A percentile compares a stretch with the other conserved stretches of the same genome.
phyloP scores from a whole-genome alignment of 345 rosid species.

The Eucalyptus rudis region DNA sequence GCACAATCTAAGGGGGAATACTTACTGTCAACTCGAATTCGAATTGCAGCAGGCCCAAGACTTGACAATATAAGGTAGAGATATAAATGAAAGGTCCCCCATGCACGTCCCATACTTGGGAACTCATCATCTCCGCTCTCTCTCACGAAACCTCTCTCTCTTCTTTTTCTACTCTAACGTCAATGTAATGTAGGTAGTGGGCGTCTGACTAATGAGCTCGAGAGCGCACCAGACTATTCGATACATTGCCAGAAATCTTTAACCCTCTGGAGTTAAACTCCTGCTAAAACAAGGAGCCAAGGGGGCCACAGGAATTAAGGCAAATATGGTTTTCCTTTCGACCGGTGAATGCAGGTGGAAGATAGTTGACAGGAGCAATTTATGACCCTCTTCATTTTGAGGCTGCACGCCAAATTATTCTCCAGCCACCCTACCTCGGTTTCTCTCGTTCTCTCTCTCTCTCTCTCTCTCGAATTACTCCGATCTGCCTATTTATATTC shows the following conservation, averaged over 20 bases:
- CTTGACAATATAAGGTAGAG: neutral
- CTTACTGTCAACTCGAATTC: neutral
- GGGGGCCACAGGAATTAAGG: constrained; percentile 75
- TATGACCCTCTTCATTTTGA: neutral
- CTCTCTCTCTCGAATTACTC: constrained; percentile 8
- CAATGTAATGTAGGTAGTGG: neutral
- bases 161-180: neutral
- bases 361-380: constrained; percentile 9
- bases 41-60: neutral
- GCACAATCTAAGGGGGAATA: neutral
- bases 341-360: constrained; percentile 9
- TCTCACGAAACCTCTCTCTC: neutral
- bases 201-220: constrained; percentile 19
- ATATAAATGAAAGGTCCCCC: neutral
- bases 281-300: constrained; percentile 23
- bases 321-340: constrained; percentile 20
- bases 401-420: constrained; percentile 53
- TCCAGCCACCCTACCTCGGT: constrained; percentile 40
- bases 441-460: neutral
- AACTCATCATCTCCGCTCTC: neutral
- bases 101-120: neutral
- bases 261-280: constrained; percentile 43
- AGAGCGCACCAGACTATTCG: neutral
- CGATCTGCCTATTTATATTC: neutral
- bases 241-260: constrained; percentile 30